phyloP scores from a whole-genome alignment of 1,284 basidiomycete species.

The Ceratobasidium sp. region DNA sequence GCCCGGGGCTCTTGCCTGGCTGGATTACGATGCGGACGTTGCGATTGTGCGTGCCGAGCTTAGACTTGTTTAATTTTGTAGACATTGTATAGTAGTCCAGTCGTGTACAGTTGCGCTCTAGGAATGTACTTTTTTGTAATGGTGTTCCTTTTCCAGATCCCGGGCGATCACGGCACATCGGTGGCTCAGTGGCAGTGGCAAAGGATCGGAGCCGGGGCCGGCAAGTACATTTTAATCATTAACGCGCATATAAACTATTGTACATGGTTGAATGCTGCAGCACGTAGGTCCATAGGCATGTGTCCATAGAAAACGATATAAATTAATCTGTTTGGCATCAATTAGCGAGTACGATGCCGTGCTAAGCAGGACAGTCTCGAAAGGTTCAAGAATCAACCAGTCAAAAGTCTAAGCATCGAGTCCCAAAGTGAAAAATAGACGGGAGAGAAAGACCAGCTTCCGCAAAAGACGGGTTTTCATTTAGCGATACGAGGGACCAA shows the following conservation, averaged over 20 bases:
- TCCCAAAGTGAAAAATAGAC: conserved; percentile 1
- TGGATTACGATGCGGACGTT: conserved; percentile 28
- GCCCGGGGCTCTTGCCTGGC: conserved; percentile 28
- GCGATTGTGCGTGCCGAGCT: conserved; percentile 19
- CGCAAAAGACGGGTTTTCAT: neutral
- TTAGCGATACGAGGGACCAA: conserved; percentile 31
- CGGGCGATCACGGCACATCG: conserved; percentile 20
- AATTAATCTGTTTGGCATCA: conserved; percentile 26
- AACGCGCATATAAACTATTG: conserved; percentile 20
- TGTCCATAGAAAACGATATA: conserved; percentile 44
- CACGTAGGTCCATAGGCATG: conserved; percentile 28
- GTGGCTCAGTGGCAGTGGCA: conserved; percentile 28
- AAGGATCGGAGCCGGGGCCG: conserved; percentile 5
- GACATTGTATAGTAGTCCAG: conserved; percentile 8
- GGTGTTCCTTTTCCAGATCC: neutral
- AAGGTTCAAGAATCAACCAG: conserved; percentile 9
- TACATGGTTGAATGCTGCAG: conserved; percentile 28
- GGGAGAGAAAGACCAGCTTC: conserved; percentile 41
- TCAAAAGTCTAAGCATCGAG: too few species aligned
- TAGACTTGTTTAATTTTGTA: conserved; percentile 16
- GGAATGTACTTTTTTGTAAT: conserved; percentile 12
- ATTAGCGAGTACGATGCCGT: conserved; percentile 13
- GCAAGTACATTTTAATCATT: neutral
- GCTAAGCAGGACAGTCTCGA: conserved; percentile 37
- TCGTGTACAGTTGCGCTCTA: neutral